A percentile compares a stretch with the other conserved stretches of the same genome.
These are phyloP conservation scores for Penicillium italicum DNA, from an alignment of 2,329 filamentous ascomycete species.

Conservation along the genomic window DNA sequence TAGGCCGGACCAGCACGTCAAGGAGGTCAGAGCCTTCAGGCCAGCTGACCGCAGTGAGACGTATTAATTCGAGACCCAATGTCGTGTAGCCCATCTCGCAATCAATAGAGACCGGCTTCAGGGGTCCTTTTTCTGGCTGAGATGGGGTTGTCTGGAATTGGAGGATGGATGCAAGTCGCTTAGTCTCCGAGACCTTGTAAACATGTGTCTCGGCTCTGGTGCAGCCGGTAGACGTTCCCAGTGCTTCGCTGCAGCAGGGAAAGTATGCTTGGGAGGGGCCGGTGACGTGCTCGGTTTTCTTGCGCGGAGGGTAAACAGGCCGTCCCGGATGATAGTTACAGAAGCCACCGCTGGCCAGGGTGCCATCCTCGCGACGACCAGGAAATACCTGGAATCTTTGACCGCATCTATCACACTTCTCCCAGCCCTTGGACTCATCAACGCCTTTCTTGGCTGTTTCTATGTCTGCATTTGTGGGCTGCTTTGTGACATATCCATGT, in stretches of 20 bases:
- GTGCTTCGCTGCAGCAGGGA: conserved; percentile 71
- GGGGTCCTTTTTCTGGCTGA: conserved; percentile 30
- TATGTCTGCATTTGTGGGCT: conserved; percentile 66
- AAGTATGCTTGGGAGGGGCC: conserved; percentile 61
- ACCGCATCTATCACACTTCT: conserved; percentile 82
- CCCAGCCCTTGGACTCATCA: conserved; percentile 68
- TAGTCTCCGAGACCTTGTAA: conserved; percentile 75
- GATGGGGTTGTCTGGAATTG: conserved; percentile 75
- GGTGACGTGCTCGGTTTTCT: conserved; percentile 54
- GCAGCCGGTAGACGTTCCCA: conserved; percentile 74
- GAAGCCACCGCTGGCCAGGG: conserved; percentile 68
- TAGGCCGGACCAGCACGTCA: conserved; percentile 78
- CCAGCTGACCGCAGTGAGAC: conserved; percentile 86
- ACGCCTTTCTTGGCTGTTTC: conserved; percentile 63
- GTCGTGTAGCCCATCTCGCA: conserved; percentile 98
- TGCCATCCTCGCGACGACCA: conserved; percentile 72
- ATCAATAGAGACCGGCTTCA: conserved; percentile 70
- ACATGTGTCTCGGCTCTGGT: conserved; percentile 70
- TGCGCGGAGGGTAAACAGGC: conserved; percentile 55
- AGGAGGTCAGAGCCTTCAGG: conserved; percentile 70
- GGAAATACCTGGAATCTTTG: conserved; percentile 90
- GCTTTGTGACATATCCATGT: conserved; percentile 69
- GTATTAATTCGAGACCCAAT: conserved; percentile 80
- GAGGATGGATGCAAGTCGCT: conserved; percentile 70
- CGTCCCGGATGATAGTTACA: conserved; percentile 82